Conservation (phyloP, 1,284 basidiomycete genomes). For the Pseudomicrostroma phylloplanum region DNA sequence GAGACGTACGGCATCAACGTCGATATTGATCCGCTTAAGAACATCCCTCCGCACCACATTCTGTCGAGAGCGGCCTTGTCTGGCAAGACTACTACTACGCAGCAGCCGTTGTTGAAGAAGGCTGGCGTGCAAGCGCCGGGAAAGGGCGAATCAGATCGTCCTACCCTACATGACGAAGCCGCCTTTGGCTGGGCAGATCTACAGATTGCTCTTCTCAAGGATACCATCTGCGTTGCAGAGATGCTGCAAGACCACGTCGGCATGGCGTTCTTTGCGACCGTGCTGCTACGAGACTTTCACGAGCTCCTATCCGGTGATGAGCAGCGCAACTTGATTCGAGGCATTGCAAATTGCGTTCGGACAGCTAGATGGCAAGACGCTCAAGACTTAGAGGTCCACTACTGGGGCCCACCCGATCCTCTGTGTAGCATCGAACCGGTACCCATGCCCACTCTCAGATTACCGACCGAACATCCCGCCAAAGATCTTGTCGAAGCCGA, state of each 20-base stretch:
- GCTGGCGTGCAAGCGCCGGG: not conserved
- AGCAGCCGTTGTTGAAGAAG: slow-evolving; percentile 6
- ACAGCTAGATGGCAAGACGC: slow-evolving; percentile 29
- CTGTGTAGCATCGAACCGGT: slow-evolving; percentile 70
- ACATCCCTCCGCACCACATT: slow-evolving; percentile 35
- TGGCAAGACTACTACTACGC: not conserved
- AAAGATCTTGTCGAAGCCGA: slow-evolving; percentile 13
- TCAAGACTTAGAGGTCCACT: slow-evolving; percentile 36
- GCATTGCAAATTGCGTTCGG: slow-evolving; percentile 22
- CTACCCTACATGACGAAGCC: slow-evolving; percentile 21
- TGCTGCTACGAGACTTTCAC: slow-evolving; percentile 28
- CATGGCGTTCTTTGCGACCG: slow-evolving; percentile 26
- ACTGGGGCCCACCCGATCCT: slow-evolving; percentile 57
- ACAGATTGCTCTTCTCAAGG: slow-evolving; percentile 81
- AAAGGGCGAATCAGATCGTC: not conserved
- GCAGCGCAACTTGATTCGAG: slow-evolving; percentile 38
- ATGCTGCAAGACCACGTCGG: slow-evolving; percentile 69
- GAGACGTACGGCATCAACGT: slow-evolving; percentile 46
- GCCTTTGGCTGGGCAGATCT: slow-evolving; percentile 84
- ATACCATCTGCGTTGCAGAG: slow-evolving; percentile 82
- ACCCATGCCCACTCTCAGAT: slow-evolving; percentile 65
- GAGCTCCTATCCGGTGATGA: slow-evolving; percentile 30
- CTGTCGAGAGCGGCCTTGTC: slow-evolving; percentile 15
- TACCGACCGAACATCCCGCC: slow-evolving; percentile 64
- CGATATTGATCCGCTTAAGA: slow-evolving; percentile 30